phyloP scores from a whole-genome alignment of 129 eudicot species.

The Saussurea involucrata region DNA sequence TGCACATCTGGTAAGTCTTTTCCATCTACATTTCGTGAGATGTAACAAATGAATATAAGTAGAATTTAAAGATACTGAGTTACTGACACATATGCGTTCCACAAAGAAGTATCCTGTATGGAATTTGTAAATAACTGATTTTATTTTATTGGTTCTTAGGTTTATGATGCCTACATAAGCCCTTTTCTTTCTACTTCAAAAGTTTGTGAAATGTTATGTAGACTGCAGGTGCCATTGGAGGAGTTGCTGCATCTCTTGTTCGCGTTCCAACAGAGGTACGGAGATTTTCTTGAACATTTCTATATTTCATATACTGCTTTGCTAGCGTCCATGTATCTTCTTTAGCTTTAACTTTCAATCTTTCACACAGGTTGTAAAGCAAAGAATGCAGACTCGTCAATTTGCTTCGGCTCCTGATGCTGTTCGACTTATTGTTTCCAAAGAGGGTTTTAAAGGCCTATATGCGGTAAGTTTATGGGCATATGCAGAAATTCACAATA shows the following conservation, averaged over 20 bases:
- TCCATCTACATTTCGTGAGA: not conserved
- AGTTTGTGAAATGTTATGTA: constrained; percentile 33
- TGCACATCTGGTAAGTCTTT: constrained; percentile 77
- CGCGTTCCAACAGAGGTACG: constrained; percentile 97
- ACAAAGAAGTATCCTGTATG: not conserved
- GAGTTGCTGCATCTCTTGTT: constrained; percentile 90
- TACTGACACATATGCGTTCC: not conserved
- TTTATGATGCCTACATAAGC: not conserved
- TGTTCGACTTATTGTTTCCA: constrained; percentile 68
- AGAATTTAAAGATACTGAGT: not conserved
- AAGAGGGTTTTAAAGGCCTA: constrained; percentile 85
- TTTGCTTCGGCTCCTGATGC: constrained; percentile 88
- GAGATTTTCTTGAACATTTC: not conserved
- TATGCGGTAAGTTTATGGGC: constrained; percentile 54
- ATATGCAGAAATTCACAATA: not conserved
- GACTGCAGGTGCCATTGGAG: constrained; percentile 96
- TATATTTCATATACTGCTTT: not conserved
- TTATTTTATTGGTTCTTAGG: not conserved
- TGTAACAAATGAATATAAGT: constrained; percentile 1
- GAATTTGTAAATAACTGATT: not conserved
- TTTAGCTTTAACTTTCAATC: not conserved
- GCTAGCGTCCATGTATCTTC: not conserved
- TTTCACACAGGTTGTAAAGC: constrained; percentile 81
- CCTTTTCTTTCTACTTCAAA: constrained; percentile 7
- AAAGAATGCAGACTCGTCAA: constrained; percentile 93